Base-by-base conservation (phyloP, 2,329 filamentous ascomycete species). In the Paecilomyces fulvus region DNA sequence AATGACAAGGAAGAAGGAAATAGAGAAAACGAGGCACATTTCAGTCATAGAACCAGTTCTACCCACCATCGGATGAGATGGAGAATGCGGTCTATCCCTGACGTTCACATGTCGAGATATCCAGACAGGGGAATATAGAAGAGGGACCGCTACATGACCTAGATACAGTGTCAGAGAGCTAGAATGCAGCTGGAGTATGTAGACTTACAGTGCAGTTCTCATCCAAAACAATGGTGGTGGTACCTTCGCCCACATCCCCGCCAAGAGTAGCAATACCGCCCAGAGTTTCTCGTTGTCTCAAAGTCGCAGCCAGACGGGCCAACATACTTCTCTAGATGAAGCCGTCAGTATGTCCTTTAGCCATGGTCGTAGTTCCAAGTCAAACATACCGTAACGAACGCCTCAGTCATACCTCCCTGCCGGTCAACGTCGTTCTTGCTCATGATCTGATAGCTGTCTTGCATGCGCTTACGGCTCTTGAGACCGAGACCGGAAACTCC, bases 401-500 rank as follows among this genome's bases (percentile, higher is more conserved):
- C 79, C 58, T 85, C 82, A 56, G 78, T 77, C 61, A 80, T 77
- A 12, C 82, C 82, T 14, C 80, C 82, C 59, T 78, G 79, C 31
- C 82, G 77, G 56, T 83, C 77, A 58, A 81, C 77, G 62, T 86
- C 83, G 63, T 87, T 87, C 63, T 83, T 77, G 59, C 77, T 80
- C 55, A 79, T 83, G 63, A 87, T 87, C 57, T 80, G 77, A 56
- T 86, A 84, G 54, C 77, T 79, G 54, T 83, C 74, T 37, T 85
- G 78, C 73, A 87, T 79, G 9, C 82, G 76, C 62, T 81, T 83
- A 43, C 82, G 73, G 61, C 81, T 85, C 25, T 72, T 67, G 11
- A 86, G 75, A 1, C 82, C 82, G 17, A 67, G 66, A n/a, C 66
- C 61, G 14, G 62, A 66, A 33, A 59, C 60, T 14, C 55, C 65